phyloP scores from a whole-genome alignment of 371 early-diverging fungal genomes.

The Syncephalis fuscata region DNA sequence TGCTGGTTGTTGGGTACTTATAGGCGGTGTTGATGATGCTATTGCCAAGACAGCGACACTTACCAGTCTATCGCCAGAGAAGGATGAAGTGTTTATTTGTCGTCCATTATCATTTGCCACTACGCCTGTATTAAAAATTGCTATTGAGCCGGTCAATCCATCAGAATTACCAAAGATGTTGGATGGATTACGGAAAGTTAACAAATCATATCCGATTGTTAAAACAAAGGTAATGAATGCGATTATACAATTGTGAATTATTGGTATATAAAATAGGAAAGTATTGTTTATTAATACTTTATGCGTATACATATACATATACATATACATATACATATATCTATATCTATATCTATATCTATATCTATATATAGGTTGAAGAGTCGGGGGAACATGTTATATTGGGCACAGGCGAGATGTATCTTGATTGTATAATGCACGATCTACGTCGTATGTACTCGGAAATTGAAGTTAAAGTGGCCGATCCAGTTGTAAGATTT shows the following conservation, averaged over 20 bases:
- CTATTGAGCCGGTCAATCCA: slow-evolving; percentile 92
- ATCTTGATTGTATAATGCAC: slow-evolving; percentile 90
- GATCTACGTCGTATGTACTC: slow-evolving; percentile 86
- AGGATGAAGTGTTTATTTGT: slow-evolving; percentile 68
- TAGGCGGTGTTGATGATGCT: slow-evolving; percentile 79
- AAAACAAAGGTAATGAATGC: slow-evolving; percentile 53
- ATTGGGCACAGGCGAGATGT: slow-evolving; percentile 87
- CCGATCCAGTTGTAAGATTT: slow-evolving; percentile 91
- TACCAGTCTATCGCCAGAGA: slow-evolving; percentile 29
- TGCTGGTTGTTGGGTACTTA: slow-evolving; percentile 83
- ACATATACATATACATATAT: neutral
- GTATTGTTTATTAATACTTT: slow-evolving; percentile 2
- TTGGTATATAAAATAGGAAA: too few species aligned
- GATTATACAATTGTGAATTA: neutral
- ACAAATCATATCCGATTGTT: slow-evolving; percentile 85
- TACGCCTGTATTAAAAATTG: slow-evolving; percentile 78
- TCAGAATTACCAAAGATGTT: slow-evolving; percentile 96
- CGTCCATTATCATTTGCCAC: slow-evolving; percentile 70
- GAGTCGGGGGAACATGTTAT: slow-evolving; percentile 95
- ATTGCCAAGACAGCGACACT: slow-evolving; percentile 92
- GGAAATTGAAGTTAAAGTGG: slow-evolving; percentile 92
- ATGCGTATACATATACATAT: neutral
- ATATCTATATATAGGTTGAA: slow-evolving; percentile 56
- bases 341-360: too few species aligned
- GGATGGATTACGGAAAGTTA: slow-evolving; percentile 86